These are phyloP conservation scores for Durio zibethinus DNA, from an alignment of 345 rosid species.

Conservation along the genomic window DNA sequence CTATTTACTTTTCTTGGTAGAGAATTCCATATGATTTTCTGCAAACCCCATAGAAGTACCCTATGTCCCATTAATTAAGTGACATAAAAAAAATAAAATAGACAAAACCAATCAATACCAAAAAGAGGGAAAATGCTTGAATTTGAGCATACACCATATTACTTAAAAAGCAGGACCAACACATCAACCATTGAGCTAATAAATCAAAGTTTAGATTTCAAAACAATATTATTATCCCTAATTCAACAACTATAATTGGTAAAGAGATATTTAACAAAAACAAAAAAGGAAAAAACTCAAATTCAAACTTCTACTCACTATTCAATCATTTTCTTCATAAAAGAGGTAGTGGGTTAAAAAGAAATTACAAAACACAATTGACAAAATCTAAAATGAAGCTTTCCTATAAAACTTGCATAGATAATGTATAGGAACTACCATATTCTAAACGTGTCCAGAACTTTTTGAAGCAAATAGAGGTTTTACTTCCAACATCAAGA, in stretches of 20 bases:
- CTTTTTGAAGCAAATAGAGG: too few relatives aligned
- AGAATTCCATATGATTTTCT: conserved; percentile 33
- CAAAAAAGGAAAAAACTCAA: neutral
- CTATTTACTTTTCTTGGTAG: conserved; percentile 19
- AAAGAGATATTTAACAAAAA: neutral
- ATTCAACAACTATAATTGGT: neutral
- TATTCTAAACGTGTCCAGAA: too few relatives aligned
- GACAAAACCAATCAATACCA: neutral
- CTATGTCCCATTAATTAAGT: neutral
- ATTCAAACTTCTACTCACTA: neutral
- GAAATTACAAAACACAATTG: neutral
- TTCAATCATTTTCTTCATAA: neutral
- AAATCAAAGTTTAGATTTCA: neutral
- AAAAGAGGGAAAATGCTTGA: neutral
- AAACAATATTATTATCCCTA: neutral
- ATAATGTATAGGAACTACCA: neutral
- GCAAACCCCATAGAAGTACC: neutral
- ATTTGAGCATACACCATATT: neutral
- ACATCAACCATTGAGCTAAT: neutral
- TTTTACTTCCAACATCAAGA: too few relatives aligned
- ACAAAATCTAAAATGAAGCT: neutral
- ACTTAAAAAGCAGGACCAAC: neutral
- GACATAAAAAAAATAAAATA: neutral
- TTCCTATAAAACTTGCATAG: neutral
- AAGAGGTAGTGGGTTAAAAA: neutral